A percentile compares a stretch with the other conserved stretches of the same genome.
Conservation (phyloP, 2,329 filamentous ascomycete species). For the Alternaria arborescens region DNA sequence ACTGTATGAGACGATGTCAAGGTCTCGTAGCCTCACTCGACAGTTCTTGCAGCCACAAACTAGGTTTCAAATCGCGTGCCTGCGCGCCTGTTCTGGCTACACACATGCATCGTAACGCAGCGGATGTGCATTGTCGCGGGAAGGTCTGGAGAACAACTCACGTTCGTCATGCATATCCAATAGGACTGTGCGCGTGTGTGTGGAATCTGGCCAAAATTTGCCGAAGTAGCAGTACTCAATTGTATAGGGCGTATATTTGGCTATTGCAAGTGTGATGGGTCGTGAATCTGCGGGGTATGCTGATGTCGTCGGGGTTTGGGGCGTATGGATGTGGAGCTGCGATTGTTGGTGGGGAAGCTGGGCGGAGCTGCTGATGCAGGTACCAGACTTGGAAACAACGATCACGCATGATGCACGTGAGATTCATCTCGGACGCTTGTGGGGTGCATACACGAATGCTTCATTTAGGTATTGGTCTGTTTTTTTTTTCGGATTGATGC, state of each 20-base stretch:
- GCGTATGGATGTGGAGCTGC: constrained; percentile 16
- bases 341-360: constrained; percentile 6
- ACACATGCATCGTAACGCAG: not conserved
- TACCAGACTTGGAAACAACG: not conserved
- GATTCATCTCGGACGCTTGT: not conserved
- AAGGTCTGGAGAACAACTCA: constrained; percentile 28
- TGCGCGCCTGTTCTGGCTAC: not conserved
- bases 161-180: constrained; percentile 49
- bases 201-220: not conserved
- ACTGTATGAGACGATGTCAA: not conserved
- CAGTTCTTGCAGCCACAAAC: not conserved
- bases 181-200: not conserved
- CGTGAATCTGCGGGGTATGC: not conserved
- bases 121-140: not conserved
- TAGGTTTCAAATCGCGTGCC: too few species aligned
- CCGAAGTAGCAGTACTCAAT: not conserved
- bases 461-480: not conserved
- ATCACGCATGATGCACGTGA: not conserved
- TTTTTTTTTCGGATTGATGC: not conserved
- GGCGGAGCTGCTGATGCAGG: not conserved
- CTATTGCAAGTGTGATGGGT: not conserved
- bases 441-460: constrained; percentile 4
- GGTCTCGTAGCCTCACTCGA: too few species aligned
- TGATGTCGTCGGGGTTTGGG: not conserved
- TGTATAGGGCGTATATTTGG: not conserved